phyloP scores from a whole-genome alignment of 805 yeast genomes.

The Kockiozyma suomiensis region DNA sequence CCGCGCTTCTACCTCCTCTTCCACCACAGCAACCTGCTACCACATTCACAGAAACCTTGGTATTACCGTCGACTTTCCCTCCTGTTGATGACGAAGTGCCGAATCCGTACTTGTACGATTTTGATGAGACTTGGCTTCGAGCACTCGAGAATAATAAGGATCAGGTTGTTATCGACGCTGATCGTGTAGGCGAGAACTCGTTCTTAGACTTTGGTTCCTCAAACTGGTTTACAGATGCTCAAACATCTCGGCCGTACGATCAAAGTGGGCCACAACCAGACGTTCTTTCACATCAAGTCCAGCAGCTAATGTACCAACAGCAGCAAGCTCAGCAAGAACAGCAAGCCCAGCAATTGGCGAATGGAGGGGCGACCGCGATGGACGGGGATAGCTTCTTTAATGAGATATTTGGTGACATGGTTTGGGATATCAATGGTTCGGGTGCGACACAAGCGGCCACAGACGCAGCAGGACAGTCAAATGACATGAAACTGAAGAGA shows the following conservation, averaged over 20 bases:
- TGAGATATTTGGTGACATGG: constrained; percentile 30
- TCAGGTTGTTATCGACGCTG: constrained; percentile 31
- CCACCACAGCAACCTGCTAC: constrained; percentile 11
- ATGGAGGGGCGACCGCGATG: constrained; percentile 1
- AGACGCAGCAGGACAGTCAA: background rate
- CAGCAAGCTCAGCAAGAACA: constrained; percentile 16
- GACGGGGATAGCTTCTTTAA: constrained; percentile 25
- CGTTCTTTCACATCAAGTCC: constrained; percentile 5
- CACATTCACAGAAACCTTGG: constrained; percentile 15
- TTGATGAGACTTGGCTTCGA: constrained; percentile 34
- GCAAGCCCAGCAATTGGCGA: constrained; percentile 6
- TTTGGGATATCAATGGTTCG: constrained; percentile 21
- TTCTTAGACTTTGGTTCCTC: constrained; percentile 30
- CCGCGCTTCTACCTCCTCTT: constrained; percentile 12
- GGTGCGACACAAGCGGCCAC: background rate
- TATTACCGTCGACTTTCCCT: constrained; percentile 30
- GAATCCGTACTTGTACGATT: constrained; percentile 32
- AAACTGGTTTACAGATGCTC: constrained; percentile 29
- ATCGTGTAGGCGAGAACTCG: constrained; percentile 34
- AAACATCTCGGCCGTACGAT: background rate
- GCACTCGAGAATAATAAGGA: constrained; percentile 34
- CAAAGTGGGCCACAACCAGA: constrained; percentile 3
- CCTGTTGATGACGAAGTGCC: constrained; percentile 32
- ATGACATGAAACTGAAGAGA: background rate
- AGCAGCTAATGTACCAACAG: constrained; percentile 9